phyloP scores from a whole-genome alignment of 371 early-diverging fungal genomes.

The Batrachochytrium dendrobatidis region DNA sequence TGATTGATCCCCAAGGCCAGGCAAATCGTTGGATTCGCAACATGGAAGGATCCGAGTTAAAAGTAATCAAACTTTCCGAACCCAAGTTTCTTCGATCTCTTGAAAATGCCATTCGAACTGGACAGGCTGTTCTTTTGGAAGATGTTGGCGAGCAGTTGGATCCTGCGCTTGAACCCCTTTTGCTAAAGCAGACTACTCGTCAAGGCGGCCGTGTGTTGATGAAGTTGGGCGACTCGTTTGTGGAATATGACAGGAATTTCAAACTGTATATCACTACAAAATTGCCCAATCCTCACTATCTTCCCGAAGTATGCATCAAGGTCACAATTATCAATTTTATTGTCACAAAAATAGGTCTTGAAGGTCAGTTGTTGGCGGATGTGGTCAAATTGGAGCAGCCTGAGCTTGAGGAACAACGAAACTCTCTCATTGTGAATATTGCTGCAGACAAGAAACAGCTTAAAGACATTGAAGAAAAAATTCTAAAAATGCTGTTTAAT shows the following conservation, averaged over 20 bases:
- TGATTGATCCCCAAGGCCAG: conserved; percentile 57
- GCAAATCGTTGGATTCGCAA: conserved; percentile 49
- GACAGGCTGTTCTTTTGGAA: conserved; percentile 45
- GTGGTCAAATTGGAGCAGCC: conserved; percentile 49
- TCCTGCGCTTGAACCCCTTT: conserved; percentile 45
- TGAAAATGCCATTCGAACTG: conserved; percentile 47
- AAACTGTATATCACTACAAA: conserved; percentile 52
- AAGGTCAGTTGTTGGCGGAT: conserved; percentile 50
- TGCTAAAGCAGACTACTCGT: conserved; percentile 43
- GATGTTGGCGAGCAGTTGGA: conserved; percentile 50
- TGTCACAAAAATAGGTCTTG: conserved; percentile 45
- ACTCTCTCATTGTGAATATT: conserved; percentile 45
- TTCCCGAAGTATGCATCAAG: conserved; percentile 54
- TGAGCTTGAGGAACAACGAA: conserved; percentile 50
- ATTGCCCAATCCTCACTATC: conserved; percentile 50
- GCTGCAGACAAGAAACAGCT: conserved; percentile 46
- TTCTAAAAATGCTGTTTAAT: conserved; percentile 45
- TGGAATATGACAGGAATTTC: conserved; percentile 51
- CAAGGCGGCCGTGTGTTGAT: conserved; percentile 46
- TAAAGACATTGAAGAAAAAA: conserved; percentile 52
- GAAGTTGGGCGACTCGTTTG: conserved; percentile 47
- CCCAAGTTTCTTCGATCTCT: conserved; percentile 43
- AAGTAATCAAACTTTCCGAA: conserved; percentile 40
- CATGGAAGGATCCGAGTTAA: conserved; percentile 39
- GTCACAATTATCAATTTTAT: conserved; percentile 56